These are phyloP conservation scores for Aaosphaeria arxii DNA, from an alignment of 2,329 filamentous ascomycete genomes.

Conservation along the genomic window DNA sequence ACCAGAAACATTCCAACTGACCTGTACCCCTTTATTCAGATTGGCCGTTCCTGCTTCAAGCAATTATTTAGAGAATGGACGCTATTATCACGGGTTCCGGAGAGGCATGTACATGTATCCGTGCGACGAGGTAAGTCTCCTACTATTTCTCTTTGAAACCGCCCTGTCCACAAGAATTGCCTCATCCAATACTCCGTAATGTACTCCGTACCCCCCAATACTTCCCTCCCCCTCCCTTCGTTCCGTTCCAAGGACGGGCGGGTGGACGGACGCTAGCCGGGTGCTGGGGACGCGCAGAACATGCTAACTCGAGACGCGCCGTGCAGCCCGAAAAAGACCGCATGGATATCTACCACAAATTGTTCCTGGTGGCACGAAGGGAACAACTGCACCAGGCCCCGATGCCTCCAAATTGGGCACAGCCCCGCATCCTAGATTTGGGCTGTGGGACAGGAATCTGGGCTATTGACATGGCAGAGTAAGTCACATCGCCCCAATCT, in stretches of 20 bases:
- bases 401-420: conserved; percentile 36
- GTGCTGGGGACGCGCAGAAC: not conserved
- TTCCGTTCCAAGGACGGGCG: no score
- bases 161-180: no score
- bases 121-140: conserved; percentile 64
- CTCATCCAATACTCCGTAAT: no score
- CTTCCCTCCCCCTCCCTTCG: no score
- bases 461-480: conserved; percentile 83
- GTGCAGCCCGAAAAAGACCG: conserved; percentile 68
- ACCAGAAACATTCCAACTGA: not conserved
- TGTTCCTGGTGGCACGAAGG: conserved; percentile 64
- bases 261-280: no score
- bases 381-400: conserved; percentile 48
- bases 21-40: conserved; percentile 14
- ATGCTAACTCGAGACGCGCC: not conserved
- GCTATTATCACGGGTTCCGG: conserved; percentile 66
- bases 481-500: conserved; percentile 37
- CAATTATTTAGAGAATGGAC: conserved; percentile 62
- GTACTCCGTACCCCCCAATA: no score
- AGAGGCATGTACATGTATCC: conserved; percentile 72
- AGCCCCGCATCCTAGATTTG: conserved; percentile 58
- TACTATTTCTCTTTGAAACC: no score
- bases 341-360: conserved; percentile 77
- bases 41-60: conserved; percentile 39
- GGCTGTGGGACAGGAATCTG: conserved; percentile 91